Evolutionary conservation across 345 rosid genomes (phyloP).

Genomic region (Populus tremula): DNA sequence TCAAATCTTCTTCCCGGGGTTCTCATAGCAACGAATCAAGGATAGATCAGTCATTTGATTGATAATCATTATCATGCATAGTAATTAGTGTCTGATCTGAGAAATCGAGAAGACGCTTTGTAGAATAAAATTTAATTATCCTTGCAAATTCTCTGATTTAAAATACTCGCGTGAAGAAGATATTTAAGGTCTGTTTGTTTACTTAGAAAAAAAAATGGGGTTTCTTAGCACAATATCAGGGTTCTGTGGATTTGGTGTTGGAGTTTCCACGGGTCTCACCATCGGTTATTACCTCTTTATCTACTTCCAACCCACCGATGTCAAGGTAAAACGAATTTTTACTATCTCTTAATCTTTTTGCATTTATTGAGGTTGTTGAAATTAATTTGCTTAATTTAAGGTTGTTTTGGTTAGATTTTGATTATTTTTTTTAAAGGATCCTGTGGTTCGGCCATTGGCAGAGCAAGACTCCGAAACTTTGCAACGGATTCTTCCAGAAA

Average conservation of each 20-base stretch:
- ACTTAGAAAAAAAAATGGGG: slow-evolving; percentile 49
- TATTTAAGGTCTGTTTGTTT: slow-evolving; percentile 12
- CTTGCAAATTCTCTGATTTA: not conserved
- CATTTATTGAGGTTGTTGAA: not conserved
- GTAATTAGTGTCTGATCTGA: not conserved
- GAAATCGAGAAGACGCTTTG: not conserved
- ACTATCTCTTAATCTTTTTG: not conserved
- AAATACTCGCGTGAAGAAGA: not conserved
- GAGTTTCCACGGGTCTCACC: slow-evolving; percentile 67
- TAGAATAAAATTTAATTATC: not conserved
- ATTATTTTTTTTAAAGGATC: slow-evolving; percentile 49
- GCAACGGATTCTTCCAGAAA: slow-evolving; percentile 86
- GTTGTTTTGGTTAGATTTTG: not conserved
- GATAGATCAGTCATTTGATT: not conserved
- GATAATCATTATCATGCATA: not conserved
- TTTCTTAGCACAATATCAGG: slow-evolving; percentile 66
- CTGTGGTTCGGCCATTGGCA: slow-evolving; percentile 56
- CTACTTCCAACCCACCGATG: slow-evolving; percentile 67
- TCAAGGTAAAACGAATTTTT: slow-evolving; percentile 47
- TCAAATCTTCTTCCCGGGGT: not conserved
- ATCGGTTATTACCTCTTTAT: slow-evolving; percentile 78
- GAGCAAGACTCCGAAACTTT: slow-evolving; percentile 73
- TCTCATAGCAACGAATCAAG: not conserved
- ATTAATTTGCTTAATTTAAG: not conserved
- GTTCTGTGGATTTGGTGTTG: slow-evolving; percentile 82